Evolutionary conservation across 2,329 filamentous ascomycete genomes (phyloP).

Genomic region (Cladophialophora bantiana): DNA sequence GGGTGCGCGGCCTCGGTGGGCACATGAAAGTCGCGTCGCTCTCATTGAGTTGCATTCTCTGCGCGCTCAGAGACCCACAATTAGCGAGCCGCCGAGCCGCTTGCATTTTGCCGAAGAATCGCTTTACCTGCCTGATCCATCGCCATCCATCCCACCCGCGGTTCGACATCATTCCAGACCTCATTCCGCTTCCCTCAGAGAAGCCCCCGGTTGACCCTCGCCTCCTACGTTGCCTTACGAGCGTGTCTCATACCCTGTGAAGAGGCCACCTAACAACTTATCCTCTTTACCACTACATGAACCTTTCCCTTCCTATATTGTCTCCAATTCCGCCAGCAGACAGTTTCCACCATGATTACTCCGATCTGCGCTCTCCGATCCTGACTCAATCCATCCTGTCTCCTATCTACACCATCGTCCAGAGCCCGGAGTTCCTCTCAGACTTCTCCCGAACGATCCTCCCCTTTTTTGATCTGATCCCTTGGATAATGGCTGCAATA

Average conservation of each 20-base stretch:
- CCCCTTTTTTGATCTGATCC: slow-evolving; percentile 30
- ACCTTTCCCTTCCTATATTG: slow-evolving; percentile 30
- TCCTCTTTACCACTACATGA: slow-evolving; percentile 25
- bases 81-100: neutral
- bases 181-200: neutral
- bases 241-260: slow-evolving; percentile 15
- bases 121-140: slow-evolving; percentile 2
- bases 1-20: slow-evolving; percentile 5
- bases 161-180: slow-evolving; percentile 28
- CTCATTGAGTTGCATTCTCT: neutral
- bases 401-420: slow-evolving; percentile 31
- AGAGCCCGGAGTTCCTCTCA: slow-evolving; percentile 29
- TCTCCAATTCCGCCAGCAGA: slow-evolving; percentile 30
- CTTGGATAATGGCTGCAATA: slow-evolving; percentile 35
- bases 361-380: slow-evolving; percentile 30
- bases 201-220: neutral
- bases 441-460: slow-evolving; percentile 30
- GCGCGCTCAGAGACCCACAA: neutral
- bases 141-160: neutral
- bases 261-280: slow-evolving; percentile 31
- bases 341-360: slow-evolving; percentile 31
- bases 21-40: slow-evolving; percentile 1
- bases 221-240: neutral
- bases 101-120: neutral
- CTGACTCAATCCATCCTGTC: slow-evolving; percentile 30